Percentiles rank a stretch among this genome's conserved stretches.
phyloP scores from a whole-genome alignment of 306 rosid species.

The Prunus fruticosa region DNA sequence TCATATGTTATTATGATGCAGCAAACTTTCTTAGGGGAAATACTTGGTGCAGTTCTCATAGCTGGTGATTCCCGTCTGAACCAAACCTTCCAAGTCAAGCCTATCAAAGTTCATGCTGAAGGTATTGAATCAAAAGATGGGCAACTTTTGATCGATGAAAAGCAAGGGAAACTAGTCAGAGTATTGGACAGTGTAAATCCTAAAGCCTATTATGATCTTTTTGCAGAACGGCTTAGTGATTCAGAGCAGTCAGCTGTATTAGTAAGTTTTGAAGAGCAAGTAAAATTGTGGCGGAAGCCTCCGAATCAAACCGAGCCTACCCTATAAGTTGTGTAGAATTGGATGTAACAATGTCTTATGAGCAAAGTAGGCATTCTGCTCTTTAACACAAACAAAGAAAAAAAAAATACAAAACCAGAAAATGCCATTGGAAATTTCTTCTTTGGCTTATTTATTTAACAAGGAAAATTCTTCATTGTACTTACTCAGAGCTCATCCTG shows the following conservation, averaged over 20 bases:
- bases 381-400: not conserved
- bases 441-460: not conserved
- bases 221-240: slow-evolving; percentile 53
- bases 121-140: slow-evolving; percentile 68
- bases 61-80: slow-evolving; percentile 34
- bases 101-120: slow-evolving; percentile 47
- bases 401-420: slow-evolving; percentile 2
- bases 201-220: slow-evolving; percentile 35
- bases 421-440: not conserved
- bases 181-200: slow-evolving; percentile 48
- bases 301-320: slow-evolving; percentile 11
- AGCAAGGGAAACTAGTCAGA: slow-evolving; percentile 53
- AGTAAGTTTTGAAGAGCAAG: slow-evolving; percentile 69
- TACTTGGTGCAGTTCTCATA: slow-evolving; percentile 61
- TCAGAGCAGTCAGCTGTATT: slow-evolving; percentile 59
- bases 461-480: not conserved
- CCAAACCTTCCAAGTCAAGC: slow-evolving; percentile 37
- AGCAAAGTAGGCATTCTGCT: not conserved
- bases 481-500: not conserved
- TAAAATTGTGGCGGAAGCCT: slow-evolving; percentile 49
- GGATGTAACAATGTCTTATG: not conserved
- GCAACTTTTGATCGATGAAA: slow-evolving; percentile 36
- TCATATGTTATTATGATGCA: slow-evolving; percentile 28
- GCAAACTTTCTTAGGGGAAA: slow-evolving; percentile 76
- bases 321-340: slow-evolving; percentile 1